Evolutionary conservation across 371 early-diverging fungal species (phyloP), one percentile per base, ranked within the genome.

Genomic region (Chytridium lagenaria): DNA sequence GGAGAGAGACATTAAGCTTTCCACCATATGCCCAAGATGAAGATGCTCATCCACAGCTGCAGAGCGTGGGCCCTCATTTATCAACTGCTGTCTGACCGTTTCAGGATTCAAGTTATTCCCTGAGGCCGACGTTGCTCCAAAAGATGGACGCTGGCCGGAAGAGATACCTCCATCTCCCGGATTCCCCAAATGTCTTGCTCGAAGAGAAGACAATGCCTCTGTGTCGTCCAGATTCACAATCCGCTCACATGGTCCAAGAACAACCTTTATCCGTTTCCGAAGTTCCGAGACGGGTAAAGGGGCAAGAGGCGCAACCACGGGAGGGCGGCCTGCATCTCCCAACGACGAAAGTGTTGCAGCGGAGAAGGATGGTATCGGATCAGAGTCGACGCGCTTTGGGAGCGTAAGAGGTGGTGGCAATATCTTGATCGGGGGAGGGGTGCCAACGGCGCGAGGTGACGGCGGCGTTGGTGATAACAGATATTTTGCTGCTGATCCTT

Each of bases 1-100:
- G 3, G 61, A 61, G 7, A 61, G 61, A 28, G 61, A 28, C 61
- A 61, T 61, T 3, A 61, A 7, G 36, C 34, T 33, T 2, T 61
- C 61, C 23, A 37, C 61, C 10, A 37, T 12, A 7, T 61, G 36
- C 12, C 30, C 30, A 15, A 61, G 34, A 12, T 15, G 12, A 36
- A 26, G 7, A 33, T 61, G 3, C 5, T 12, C 55, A 52, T 52
- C 5, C 55, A n/a, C 12, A 52, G 12, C 26, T 23, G 5, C 26
- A 12, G 55, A 52, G 5, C 5, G 16, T 26, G 55, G 55, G 5
- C 26, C 55, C 5, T 52, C 55, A 23, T 7, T 23, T 26, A 52
- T n/a, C 12, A 52, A 26, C 55, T 52, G n/a, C 26, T 15, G 55
- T n/a, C 55, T 7, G 55, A 52, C 26, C 5, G 26, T 5, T 52